Evolutionary conservation across 352 stramenopile genomes (phyloP), one percentile per base, ranked within the genome.

Genomic region (Plasmopara muralis): DNA sequence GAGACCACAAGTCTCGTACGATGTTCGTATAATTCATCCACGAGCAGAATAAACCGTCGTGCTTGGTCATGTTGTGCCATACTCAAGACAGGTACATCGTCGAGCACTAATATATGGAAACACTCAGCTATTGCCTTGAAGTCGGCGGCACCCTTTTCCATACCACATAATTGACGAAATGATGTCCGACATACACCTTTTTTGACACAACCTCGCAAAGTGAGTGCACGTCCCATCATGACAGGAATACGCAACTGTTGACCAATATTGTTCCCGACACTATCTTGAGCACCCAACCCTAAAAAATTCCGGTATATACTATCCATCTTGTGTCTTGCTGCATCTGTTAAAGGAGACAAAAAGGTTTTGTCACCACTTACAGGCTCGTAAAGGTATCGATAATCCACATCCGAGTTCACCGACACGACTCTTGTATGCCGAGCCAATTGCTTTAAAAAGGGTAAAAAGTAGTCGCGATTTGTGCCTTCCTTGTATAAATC

Each of bases 11-110:
- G 57, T 0, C 70, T 56, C 10, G 77, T 83, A 33, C 66, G 70
- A 40, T 86, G 83, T 64, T 99, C 95, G 55, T 99, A 99, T 43
- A 98, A 64, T 68, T 98, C 93, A 63, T 99, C 96, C 42, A 99
- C 77, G 1, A 99, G 73, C 42, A 97, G 85, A 63, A 99, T 98
- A 69, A 99, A 98, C 39, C 96, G 83, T 29, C 95, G 73, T n/a
- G 91, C 84, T 60, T 87, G 72, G 63, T 98, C 88, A 53, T 98
- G 91, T 37, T 90, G 65, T 12, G 79, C 65, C 69, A 97, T 83
- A 10, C 78, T 81, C 10, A 98, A 58, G 10, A 65, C 47, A 4
- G 95, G 93, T 57, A 98, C 86, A 50, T 86, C 55, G 29, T 93
- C 68, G 5, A 99, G 57, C 51, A 97, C 80, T 8, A 99, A 62